phyloP scores from a whole-genome alignment of 2,329 filamentous ascomycete species.

The Endocalyx cinctus region DNA sequence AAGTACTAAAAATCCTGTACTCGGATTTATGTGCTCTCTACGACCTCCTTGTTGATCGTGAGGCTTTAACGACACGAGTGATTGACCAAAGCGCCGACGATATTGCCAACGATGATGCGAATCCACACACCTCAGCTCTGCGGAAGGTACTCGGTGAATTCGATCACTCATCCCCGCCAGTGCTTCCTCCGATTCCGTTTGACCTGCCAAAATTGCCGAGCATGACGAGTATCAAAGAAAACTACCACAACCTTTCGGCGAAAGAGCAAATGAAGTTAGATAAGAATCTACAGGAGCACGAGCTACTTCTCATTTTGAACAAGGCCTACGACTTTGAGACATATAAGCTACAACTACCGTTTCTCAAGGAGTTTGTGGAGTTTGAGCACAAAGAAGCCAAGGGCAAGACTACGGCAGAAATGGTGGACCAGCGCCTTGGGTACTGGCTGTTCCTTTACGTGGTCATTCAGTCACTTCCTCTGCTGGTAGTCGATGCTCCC shows the following conservation, averaged over 20 bases:
- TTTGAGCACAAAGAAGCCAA: constrained; percentile 67
- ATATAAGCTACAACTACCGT: constrained; percentile 51
- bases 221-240: constrained; percentile 60
- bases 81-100: constrained; percentile 61
- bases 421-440: constrained; percentile 67
- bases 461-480: constrained; percentile 70
- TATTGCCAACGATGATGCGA: constrained; percentile 48
- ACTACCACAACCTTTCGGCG: constrained; percentile 58
- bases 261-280: constrained; percentile 74
- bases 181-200: constrained; percentile 86
- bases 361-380: constrained; percentile 64
- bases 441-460: constrained; percentile 81
- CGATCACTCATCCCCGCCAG: constrained; percentile 82
- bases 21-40: constrained; percentile 82
- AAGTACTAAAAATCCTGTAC: constrained; percentile 78
- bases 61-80: constrained; percentile 70
- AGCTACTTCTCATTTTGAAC: constrained; percentile 71
- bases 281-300: constrained; percentile 70
- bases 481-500: constrained; percentile 72
- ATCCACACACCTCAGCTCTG: constrained; percentile 64
- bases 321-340: constrained; percentile 77
- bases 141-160: constrained; percentile 81
- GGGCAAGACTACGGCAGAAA: constrained; percentile 59
- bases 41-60: constrained; percentile 80
- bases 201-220: constrained; percentile 76